Evolutionary conservation across 495 filamentous ascomycete genomes (phyloP), one percentile per base, ranked within the genome.

Genomic region (Podospora didyma): DNA sequence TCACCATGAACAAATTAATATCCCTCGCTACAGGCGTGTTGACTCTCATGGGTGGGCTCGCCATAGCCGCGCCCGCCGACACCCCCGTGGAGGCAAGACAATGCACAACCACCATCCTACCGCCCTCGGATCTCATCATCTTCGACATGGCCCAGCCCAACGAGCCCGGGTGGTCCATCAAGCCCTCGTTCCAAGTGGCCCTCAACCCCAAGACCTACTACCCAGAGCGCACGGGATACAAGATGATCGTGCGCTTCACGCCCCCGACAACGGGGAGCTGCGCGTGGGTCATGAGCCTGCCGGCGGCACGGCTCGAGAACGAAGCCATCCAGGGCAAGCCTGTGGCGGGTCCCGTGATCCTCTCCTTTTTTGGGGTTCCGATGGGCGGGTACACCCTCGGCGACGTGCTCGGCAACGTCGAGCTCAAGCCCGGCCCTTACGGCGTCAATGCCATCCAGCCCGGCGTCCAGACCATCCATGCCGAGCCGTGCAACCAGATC

Each of bases 401-500:
- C 3, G 26, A 21, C 39, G 31, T 28, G 37, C 23, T 54, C 0
- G 23, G 39, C 7, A 22, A 54, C 2, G 19, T 54, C 24, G n/a
- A 54, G 39, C 7, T 46, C 41, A 54, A 54, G 26, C 51, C 51
- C 2, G 51, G 51, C 10, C 51, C 51, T 21, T 54, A 31, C 16
- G 51, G 51, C 23, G 51, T 54, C 39, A 46, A 54, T 16, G 51
- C 51, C 22, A 24, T 54, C 22, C 51, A 54, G 51, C 22, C 39
- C 22, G 51, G 51, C 23, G 20, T 7, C 17, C 51, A 54, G 51
- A 21, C 23, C 14, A 54, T 54, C 41, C 51, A 54, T 22, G 39
- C 51, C 21, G 51, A 54, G 39, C 51, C 51, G 16, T 54, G 51
- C 51, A 46, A 22, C 12, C 51, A 54, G 51, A 54, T 54, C 51